Evolutionary conservation across 345 rosid species (phyloP), one percentile per base, ranked within the genome.

Genomic region (Populus euphratica): DNA sequence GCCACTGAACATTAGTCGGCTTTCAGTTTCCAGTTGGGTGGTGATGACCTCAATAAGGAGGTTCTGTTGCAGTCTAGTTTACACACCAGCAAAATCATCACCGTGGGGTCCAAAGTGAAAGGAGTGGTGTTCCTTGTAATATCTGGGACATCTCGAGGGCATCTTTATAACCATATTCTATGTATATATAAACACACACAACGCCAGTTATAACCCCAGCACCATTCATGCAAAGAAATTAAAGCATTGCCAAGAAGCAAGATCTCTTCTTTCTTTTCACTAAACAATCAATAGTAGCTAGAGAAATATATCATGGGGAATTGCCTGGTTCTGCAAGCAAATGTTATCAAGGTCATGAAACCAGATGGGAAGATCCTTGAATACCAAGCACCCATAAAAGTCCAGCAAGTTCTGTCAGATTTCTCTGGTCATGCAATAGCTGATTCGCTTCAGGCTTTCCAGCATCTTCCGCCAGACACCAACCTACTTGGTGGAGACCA

Each of bases 301-400:
- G 64, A 23, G 50, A 18, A 76, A 69, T 8, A 76, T 77, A 59
- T 47, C 73, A 94, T 93, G 98, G 98, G 98, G 73, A 94, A 94
- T 77, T 94, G 98, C 90, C 66, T 94, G 69, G 89, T 87, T 78
- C 72, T 78, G n/a, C 86, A 91, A 87, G 85, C 78, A 77, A 90
- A 93, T 64, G 77, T 79, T 35, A 80, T 89, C 62, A 87, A 83
- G 77, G 82, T 91, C 56, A 76, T 91, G 82, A 90, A 85, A 85
- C 82, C 90, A 33, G 98, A 91, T 78, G 99, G 99, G 5, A 90
- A 88, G 80, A 83, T 95, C 66, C 90, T 90, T 49, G 92, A 92
- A 83, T 90, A 87, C 78, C 83, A 76, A 77, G 83, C 88, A 76
- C 94, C 94, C 27, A 77, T 84, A 54, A 76, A 68, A 81, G 98